A percentile compares a stretch with the other conserved stretches of the same genome.
These are phyloP conservation scores for Avena eriantha DNA, from an alignment of 176 grass and related monocot genomes.

Conservation along the genomic window DNA sequence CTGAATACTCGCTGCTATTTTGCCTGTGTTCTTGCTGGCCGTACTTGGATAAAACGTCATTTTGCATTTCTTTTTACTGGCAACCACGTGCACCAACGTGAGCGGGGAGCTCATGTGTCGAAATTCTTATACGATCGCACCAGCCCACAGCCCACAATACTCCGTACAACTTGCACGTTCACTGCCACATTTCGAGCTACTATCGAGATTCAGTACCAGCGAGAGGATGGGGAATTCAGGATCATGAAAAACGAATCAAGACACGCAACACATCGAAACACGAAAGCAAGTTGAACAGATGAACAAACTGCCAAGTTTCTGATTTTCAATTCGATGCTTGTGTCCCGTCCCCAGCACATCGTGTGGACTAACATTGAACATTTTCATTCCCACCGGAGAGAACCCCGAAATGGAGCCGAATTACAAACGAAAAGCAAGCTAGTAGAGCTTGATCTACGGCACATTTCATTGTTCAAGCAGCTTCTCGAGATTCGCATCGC, in stretches of 20 bases:
- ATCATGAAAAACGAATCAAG: not conserved
- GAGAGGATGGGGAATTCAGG: no score
- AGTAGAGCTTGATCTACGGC: conserved; percentile 22
- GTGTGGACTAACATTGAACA: not conserved
- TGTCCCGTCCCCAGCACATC: not conserved
- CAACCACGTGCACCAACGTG: conserved; percentile 9
- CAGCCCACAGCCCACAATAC: not conserved
- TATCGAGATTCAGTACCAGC: no score
- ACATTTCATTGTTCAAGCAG: conserved; percentile 5
- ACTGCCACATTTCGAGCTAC: no score
- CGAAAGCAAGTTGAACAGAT: not conserved
- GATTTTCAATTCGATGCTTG: not conserved
- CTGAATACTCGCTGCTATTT: no score
- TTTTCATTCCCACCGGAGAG: not conserved
- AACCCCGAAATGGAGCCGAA: not conserved
- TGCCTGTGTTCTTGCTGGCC: not conserved
- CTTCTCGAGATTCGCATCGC: conserved; percentile 3
- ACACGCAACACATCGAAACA: not conserved
- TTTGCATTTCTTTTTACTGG: not conserved
- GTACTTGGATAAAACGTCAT: not conserved
- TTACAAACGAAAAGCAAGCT: conserved; percentile 13
- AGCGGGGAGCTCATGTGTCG: not conserved
- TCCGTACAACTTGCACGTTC: not conserved
- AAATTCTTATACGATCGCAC: not conserved
- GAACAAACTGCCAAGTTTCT: conserved; percentile 21